Base-by-base conservation (phyloP, 176 grass and related monocot genomes). In the Pharus latifolius region DNA sequence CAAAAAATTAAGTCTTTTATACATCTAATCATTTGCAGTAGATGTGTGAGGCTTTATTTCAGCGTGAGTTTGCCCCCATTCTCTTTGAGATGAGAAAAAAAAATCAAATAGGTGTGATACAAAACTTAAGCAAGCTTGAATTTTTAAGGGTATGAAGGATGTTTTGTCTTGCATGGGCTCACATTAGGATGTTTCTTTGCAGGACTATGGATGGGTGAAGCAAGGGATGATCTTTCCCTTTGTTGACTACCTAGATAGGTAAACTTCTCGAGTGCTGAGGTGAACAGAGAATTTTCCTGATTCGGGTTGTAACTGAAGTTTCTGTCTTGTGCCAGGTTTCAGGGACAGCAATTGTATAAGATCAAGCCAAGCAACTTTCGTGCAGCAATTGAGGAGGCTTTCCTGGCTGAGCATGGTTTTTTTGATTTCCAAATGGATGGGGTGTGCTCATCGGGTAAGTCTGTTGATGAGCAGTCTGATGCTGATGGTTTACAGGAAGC, bases 141-240 rank as follows among this genome's bases (percentile, higher is more conserved):
- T 14, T 65, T 46, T 15, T 7, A 33, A 16, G 5, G 14, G 24
- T 24, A 10, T 43, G 27, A 7, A 7, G 30, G 23, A 57, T 31
- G 19, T 54, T 67, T 26, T 48, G 1, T 10, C 14, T 35, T 33
- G 16, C 0, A 0, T 44, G 29, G 25, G 15, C 53, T 79, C 25
- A 74, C 45, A 35, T 11, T 11, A 16, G 15, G 7, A 26, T 0
- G n/a, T 56, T 34, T 30, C 10, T 43, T 56, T 37, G 47, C 71
- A 97, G 93, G 95, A 93, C 52, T 99, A 94, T 22, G 87, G 86
- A 69, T 99, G 95, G 95, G 64, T 94, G 34, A 94, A 93, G 59
- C 81, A 89, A 58, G 95, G 90, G 60, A 83, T 83, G 81, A 79
- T 99, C 13, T 94, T 88, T 76, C 87, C 95, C 11, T 99, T 99